Conservation (phyloP, 2,329 filamentous ascomycete genomes). For the Microsporum canis region DNA sequence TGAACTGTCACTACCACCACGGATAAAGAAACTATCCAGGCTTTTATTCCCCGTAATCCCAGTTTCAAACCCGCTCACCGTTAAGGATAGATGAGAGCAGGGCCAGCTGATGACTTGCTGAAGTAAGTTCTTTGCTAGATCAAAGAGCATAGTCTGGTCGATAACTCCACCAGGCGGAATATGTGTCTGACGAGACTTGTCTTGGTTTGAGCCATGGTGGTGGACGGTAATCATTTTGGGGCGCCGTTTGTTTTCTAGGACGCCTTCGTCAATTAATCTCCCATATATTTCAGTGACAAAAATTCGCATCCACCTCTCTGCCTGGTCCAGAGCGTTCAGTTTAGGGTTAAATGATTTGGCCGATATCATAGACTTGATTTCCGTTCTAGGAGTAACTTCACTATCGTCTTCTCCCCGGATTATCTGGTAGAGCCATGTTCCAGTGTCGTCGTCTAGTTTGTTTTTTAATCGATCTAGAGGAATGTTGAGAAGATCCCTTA, state of each 20-base stretch:
- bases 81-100: conserved; percentile 78
- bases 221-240: conserved; percentile 80
- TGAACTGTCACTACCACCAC: conserved; percentile 15
- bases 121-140: conserved; percentile 64
- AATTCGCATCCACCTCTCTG: conserved; percentile 73
- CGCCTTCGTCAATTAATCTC: conserved; percentile 79
- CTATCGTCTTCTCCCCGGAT: conserved; percentile 77
- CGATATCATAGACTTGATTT: conserved; percentile 95
- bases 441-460: conserved; percentile 72
- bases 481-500: conserved; percentile 63
- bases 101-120: conserved; percentile 76
- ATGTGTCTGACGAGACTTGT: conserved; percentile 59
- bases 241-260: conserved; percentile 72
- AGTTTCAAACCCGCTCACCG: conserved; percentile 86
- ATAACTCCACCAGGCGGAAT: conserved; percentile 67
- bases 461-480: conserved; percentile 64
- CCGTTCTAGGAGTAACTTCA: conserved; percentile 80
- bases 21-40: conserved; percentile 76
- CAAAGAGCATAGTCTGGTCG: conserved; percentile 60
- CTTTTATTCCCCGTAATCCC: conserved; percentile 71
- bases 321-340: conserved; percentile 69
- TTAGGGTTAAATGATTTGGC: conserved; percentile 87
- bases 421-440: conserved; percentile 70
- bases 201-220: conserved; percentile 62
- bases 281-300: conserved; percentile 87